Evolutionary conservation across 75 land plant genomes (phyloP).

Genomic region (Sequoia sempervirens): DNA sequence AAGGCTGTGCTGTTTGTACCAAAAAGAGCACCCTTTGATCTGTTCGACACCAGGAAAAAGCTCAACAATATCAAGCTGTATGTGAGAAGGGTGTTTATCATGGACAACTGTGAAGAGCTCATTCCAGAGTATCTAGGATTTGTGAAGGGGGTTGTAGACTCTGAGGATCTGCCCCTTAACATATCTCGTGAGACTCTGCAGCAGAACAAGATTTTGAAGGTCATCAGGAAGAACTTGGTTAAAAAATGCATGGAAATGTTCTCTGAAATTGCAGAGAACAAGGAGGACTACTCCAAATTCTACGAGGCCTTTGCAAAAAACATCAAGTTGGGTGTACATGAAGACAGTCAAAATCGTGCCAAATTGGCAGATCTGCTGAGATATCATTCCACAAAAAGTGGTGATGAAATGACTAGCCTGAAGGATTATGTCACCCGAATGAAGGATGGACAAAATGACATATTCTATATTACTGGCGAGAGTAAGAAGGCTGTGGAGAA

Average conservation of each 20-base stretch:
- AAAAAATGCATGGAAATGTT: constrained; percentile 29
- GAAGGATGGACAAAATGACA: constrained; percentile 29
- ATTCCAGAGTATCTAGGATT: constrained; percentile 26
- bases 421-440: constrained; percentile 30
- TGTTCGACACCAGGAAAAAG: constrained; percentile 73
- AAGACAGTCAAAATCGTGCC: constrained; percentile 25
- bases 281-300: constrained; percentile 29
- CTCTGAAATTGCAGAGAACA: constrained; percentile 31
- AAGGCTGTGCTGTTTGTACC: constrained; percentile 62
- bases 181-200: constrained; percentile 14
- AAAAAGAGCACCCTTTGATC: constrained; percentile 61
- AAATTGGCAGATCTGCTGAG: constrained; percentile 22
- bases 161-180: constrained; percentile 20
- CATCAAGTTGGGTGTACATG: constrained; percentile 25
- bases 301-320: constrained; percentile 24
- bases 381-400: constrained; percentile 34
- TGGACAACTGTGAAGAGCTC: constrained; percentile 32
- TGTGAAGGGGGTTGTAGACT: constrained; percentile 26
- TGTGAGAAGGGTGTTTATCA: constrained; percentile 29
- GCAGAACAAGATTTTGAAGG: constrained; percentile 24
- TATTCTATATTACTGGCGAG: constrained; percentile 33
- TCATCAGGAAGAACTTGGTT: constrained; percentile 32
- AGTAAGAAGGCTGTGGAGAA: constrained; percentile 36
- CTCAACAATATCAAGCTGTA: constrained; percentile 27
- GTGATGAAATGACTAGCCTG: constrained; percentile 25